Evolutionary conservation across 306 rosid genomes (phyloP).

Genomic region (Arachis stenosperma): DNA sequence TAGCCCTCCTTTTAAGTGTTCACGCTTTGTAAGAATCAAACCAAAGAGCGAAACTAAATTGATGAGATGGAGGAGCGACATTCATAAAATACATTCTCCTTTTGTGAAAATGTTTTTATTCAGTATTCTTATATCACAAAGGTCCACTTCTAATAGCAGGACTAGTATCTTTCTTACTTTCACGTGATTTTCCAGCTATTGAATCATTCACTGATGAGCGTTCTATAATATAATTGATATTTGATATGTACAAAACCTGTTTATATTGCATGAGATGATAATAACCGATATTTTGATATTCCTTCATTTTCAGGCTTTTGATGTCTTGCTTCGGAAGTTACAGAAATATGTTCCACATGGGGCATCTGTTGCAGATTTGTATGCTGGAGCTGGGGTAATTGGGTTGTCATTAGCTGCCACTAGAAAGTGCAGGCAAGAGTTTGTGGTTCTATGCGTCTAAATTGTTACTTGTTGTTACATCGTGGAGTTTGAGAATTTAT

Average conservation of each 20-base stretch:
- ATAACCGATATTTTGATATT: conserved; percentile 13
- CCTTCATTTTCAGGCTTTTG: conserved; percentile 71
- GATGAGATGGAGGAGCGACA: conserved; percentile 1
- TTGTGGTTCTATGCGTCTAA: conserved; percentile 35
- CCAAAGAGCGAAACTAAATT: neutral
- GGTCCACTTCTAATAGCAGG: neutral
- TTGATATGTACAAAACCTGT: neutral
- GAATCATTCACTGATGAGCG: neutral
- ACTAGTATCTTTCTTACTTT: conserved; percentile 27
- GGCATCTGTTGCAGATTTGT: conserved; percentile 86
- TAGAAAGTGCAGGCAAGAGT: conserved; percentile 92
- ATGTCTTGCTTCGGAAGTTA: conserved; percentile 79
- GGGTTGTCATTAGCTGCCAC: conserved; percentile 90
- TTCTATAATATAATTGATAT: neutral
- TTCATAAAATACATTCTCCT: neutral
- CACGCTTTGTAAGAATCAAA: conserved; percentile 13
- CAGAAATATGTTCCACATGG: conserved; percentile 87
- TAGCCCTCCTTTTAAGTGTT: neutral
- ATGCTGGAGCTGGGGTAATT: conserved; percentile 97
- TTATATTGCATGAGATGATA: conserved; percentile 7
- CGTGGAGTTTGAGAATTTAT: conserved; percentile 23
- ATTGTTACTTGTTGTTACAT: conserved; percentile 4
- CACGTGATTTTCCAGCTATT: neutral
- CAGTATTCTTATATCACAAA: conserved; percentile 13
- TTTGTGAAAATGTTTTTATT: neutral